A percentile compares a stretch with the other conserved stretches of the same genome.
Conservation (phyloP, 2,329 filamentous ascomycete genomes). For the Proliferodiscus dingleyae region DNA sequence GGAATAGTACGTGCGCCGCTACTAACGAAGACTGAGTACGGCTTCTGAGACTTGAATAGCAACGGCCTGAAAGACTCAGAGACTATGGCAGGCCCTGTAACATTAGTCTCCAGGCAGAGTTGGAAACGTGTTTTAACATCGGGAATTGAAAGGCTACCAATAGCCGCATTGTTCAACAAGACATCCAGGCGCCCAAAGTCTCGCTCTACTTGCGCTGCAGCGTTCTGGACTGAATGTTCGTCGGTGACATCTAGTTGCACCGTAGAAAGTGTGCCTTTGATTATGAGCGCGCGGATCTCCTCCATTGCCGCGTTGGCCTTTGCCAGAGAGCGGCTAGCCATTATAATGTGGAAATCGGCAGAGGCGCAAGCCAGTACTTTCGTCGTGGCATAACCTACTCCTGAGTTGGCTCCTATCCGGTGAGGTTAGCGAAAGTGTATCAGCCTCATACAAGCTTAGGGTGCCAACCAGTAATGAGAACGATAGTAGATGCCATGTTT, state of each 20-base stretch:
- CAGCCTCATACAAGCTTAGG: neutral
- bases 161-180: slow-evolving; percentile 17
- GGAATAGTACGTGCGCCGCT: slow-evolving; percentile 28
- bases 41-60: slow-evolving; percentile 8
- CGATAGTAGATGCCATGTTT: slow-evolving; percentile 3
- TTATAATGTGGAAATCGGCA: slow-evolving; percentile 20
- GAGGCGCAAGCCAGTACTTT: slow-evolving; percentile 19
- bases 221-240: slow-evolving; percentile 1
- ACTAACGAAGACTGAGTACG: slow-evolving; percentile 40
- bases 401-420: slow-evolving; percentile 20
- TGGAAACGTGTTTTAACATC: slow-evolving; percentile 3
- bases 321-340: slow-evolving; percentile 16
- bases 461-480: slow-evolving; percentile 9
- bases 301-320: slow-evolving; percentile 16
- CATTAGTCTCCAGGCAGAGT: slow-evolving; percentile 9
- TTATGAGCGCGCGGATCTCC: slow-evolving; percentile 7
- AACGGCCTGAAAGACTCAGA: slow-evolving; percentile 9
- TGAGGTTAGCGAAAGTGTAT: neutral
- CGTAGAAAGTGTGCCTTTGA: slow-evolving; percentile 15
- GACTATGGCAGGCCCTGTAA: slow-evolving; percentile 7
- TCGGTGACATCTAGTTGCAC: slow-evolving; percentile 12
- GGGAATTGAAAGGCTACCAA: neutral
- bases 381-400: slow-evolving; percentile 21
- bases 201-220: slow-evolving; percentile 1
- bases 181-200: slow-evolving; percentile 25